These are phyloP conservation scores for Xanthoconium stramineum DNA, from an alignment of 768 basidiomycete genomes.

Conservation along the genomic window DNA sequence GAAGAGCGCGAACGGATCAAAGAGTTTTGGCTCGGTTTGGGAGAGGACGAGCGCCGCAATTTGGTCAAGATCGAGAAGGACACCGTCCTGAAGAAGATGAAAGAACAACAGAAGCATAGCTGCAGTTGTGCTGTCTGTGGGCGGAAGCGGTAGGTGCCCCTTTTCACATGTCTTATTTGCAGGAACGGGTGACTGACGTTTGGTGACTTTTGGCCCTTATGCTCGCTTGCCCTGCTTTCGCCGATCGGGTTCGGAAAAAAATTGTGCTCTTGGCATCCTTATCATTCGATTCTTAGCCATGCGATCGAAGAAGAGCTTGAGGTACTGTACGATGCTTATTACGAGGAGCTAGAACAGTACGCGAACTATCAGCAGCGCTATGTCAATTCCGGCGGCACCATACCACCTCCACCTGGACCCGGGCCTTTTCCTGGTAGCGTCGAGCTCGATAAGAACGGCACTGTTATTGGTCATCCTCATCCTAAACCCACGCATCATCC, in stretches of 20 bases:
- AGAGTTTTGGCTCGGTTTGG: conserved; percentile 95
- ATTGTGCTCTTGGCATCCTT: conserved; percentile 4
- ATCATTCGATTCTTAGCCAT: conserved; percentile 50
- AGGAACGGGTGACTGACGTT: conserved; percentile 21
- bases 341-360: conserved; percentile 99
- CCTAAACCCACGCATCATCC: conserved; percentile 37
- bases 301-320: conserved; percentile 99
- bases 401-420: conserved; percentile 91
- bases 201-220: conserved; percentile 22
- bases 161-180: conserved; percentile 24
- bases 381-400: conserved; percentile 83
- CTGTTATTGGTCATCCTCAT: conserved; percentile 45
- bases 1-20: conserved; percentile 98
- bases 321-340: conserved; percentile 99
- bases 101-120: conserved; percentile 96
- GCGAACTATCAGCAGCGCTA: conserved; percentile 97
- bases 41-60: conserved; percentile 84
- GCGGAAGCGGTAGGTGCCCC: conserved; percentile 79
- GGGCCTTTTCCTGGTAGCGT: conserved; percentile 98
- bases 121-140: conserved; percentile 97
- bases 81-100: conserved; percentile 97
- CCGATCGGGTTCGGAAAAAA: conserved; percentile 19
- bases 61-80: conserved; percentile 98
- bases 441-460: conserved; percentile 91
- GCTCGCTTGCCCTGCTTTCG: conserved; percentile 11